phyloP scores from a whole-genome alignment of 305 asterid genomes.

The Petunia hybrid region DNA sequence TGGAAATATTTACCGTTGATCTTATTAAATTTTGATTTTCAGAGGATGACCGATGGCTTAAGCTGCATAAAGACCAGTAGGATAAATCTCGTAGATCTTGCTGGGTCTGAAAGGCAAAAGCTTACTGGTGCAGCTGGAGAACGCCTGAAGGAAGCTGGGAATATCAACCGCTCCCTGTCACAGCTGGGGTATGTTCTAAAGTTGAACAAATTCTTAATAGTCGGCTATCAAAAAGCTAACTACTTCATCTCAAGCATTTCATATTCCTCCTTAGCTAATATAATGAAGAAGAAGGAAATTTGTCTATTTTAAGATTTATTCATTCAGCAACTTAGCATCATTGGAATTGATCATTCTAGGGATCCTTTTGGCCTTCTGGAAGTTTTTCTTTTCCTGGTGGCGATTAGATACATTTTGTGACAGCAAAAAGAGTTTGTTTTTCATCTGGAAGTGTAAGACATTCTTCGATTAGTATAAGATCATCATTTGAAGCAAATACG shows the following conservation, averaged over 20 bases:
- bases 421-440: neutral
- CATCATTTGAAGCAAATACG: neutral
- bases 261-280: slow-evolving; percentile 22
- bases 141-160: slow-evolving; percentile 98
- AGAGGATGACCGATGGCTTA: slow-evolving; percentile 88
- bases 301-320: slow-evolving; percentile 5
- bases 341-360: slow-evolving; percentile 13
- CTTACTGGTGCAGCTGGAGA: slow-evolving; percentile 99
- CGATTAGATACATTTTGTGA: neutral
- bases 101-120: slow-evolving; percentile 99
- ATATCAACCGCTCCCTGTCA: slow-evolving; percentile 96
- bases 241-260: slow-evolving; percentile 11
- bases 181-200: slow-evolving; percentile 83
- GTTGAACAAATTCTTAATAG: slow-evolving; percentile 2
- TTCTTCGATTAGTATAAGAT: neutral
- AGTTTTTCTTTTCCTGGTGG: slow-evolving; percentile 17
- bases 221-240: neutral
- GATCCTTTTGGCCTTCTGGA: slow-evolving; percentile 8
- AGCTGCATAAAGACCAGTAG: slow-evolving; percentile 83
- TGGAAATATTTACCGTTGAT: slow-evolving; percentile 14
- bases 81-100: slow-evolving; percentile 98
- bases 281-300: slow-evolving; percentile 14
- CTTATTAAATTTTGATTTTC: slow-evolving; percentile 42
- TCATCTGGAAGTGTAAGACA: slow-evolving; percentile 15
- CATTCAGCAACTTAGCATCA: neutral